These are phyloP conservation scores for Tylopilus intermedius DNA, from an alignment of 768 basidiomycete genomes.

Conservation along the genomic window DNA sequence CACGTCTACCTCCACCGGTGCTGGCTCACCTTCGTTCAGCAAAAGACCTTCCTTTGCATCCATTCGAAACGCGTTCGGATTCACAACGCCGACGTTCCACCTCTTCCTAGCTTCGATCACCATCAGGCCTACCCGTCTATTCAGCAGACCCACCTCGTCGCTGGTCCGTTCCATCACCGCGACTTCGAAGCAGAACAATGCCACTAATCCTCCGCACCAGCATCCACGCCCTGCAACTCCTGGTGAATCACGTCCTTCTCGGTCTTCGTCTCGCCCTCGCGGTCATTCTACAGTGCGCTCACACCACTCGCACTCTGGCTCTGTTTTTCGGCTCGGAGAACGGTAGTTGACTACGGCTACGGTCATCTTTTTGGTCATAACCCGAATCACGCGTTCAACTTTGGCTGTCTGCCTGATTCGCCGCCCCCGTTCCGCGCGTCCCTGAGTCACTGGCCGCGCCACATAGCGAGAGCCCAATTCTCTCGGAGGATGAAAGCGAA, in stretches of 20 bases:
- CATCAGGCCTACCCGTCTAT: constrained; percentile 66
- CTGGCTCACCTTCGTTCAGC: constrained; percentile 46
- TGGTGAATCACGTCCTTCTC: constrained; percentile 33
- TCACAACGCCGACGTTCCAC: constrained; percentile 57
- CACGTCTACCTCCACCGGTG: constrained; percentile 15
- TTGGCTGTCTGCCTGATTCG: constrained; percentile 38
- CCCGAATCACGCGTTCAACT: constrained; percentile 20
- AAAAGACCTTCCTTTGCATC: constrained; percentile 86
- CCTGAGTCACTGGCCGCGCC: constrained; percentile 54
- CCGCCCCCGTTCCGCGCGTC: constrained; percentile 80
- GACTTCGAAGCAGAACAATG: constrained; percentile 36
- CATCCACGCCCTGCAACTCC: constrained; percentile 60
- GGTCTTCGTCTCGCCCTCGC: constrained; percentile 42
- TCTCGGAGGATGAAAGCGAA: constrained; percentile 64
- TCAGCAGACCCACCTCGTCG: constrained; percentile 77
- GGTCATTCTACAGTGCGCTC: constrained; percentile 64
- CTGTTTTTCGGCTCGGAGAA: constrained; percentile 65
- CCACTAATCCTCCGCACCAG: constrained; percentile 43
- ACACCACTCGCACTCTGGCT: constrained; percentile 73
- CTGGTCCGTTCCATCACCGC: constrained; percentile 44
- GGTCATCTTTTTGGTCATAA: constrained; percentile 31
- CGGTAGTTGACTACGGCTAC: constrained; percentile 65
- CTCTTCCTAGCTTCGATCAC: constrained; percentile 64
- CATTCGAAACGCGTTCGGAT: constrained; percentile 82
- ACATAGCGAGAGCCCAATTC: constrained; percentile 47